Evolutionary conservation across 768 basidiomycete genomes (phyloP), one percentile per base, ranked within the genome.

Genomic region (Russula sp.): DNA sequence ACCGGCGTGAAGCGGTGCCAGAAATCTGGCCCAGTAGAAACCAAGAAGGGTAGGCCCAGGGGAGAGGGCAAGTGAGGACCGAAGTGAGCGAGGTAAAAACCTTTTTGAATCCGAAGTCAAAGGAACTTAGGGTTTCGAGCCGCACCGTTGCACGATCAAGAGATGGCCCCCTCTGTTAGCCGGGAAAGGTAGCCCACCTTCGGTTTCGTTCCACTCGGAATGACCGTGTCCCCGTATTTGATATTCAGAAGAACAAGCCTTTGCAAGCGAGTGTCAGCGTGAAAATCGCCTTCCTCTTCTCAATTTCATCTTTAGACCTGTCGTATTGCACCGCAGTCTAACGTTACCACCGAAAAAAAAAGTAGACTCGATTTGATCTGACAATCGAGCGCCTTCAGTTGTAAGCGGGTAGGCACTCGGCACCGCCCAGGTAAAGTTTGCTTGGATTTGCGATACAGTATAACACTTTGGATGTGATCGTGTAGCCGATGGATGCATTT

Each of bases 101-200:
- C 58, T 53, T 54, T 59, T 63, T 63, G 57, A 52, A 58, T 29
- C 45, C 57, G 62, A 63, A 63, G 62, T 32, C 57, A 39, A 54
- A 22, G 46, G 64, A 43, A 54, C 51, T 49, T 47, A 58, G 56
- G 60, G 61, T 63, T 65, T 56, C 55, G 56, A 65, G 46, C 25
- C 51, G 55, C 38, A 47, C 34, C 41, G 52, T 58, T 49, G 49
- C 61, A 58, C 50, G 56, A 58, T 62, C 56, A 58, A 61, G 59
- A 36, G 25, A 46, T 34, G 18, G 22, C 18, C 45, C 54, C 22
- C 55, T 34, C 45, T 7, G 25, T 53, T 25, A 32, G 9, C 42
- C 52, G 8, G 47, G 50, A 58, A 65, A 42, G 64, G 64, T 3
- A 65, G 55, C 36, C 41, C 48, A 18, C 47, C 51, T 65, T 63